phyloP scores from a whole-genome alignment of 2,329 filamentous ascomycete species.

The Fusarium sororula region DNA sequence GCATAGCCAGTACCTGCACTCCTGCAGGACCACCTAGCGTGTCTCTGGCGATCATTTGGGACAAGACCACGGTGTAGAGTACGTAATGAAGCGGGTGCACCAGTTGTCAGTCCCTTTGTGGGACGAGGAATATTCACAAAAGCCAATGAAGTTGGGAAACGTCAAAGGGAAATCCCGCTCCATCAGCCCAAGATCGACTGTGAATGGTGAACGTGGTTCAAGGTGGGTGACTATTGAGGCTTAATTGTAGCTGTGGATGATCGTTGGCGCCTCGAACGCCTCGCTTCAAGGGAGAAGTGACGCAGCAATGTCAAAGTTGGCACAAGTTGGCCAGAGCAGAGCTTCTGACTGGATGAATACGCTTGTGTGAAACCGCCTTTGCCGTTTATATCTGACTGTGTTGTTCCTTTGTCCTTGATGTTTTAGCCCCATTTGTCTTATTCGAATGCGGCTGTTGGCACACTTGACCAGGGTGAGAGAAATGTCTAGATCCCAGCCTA shows the following conservation, averaged over 20 bases:
- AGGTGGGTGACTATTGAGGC: conserved; percentile 26
- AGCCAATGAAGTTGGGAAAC: conserved; percentile 27
- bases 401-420: conserved; percentile 14
- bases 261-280: conserved; percentile 15
- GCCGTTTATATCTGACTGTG: conserved; percentile 22
- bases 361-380: conserved; percentile 30
- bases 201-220: conserved; percentile 20
- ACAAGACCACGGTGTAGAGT: conserved; percentile 30
- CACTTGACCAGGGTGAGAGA: not conserved
- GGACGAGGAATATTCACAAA: conserved; percentile 24
- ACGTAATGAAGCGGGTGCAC: conserved; percentile 40
- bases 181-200: not conserved
- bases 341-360: conserved; percentile 22
- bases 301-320: conserved; percentile 28
- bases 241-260: conserved; percentile 27
- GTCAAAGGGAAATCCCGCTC: conserved; percentile 23
- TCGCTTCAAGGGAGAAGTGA: conserved; percentile 32
- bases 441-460: conserved; percentile 4
- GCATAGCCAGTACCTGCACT: conserved; percentile 35
- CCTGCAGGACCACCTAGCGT: conserved; percentile 35
- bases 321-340: conserved; percentile 25
- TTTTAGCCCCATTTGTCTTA: conserved; percentile 1
- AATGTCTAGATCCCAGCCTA: conserved; percentile 26
- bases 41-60: conserved; percentile 35
- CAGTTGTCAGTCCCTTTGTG: conserved; percentile 32